Percentiles rank a stretch among this genome's conserved stretches.
These are phyloP conservation scores for Neospermospora avenae DNA, from an alignment of 2,329 filamentous ascomycete species.

Conservation along the genomic window DNA sequence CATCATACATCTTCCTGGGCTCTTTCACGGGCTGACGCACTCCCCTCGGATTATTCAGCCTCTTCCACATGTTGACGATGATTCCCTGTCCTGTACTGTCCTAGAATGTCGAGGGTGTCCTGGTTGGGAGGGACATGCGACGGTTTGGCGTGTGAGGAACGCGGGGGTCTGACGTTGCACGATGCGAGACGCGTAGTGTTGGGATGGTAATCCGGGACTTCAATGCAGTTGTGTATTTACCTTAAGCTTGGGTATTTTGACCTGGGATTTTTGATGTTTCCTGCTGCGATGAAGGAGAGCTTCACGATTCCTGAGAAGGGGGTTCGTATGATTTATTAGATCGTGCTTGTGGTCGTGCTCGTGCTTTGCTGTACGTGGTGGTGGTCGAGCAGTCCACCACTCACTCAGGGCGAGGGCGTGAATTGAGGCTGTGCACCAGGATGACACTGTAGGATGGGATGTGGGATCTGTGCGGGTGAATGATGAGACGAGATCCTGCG, in stretches of 20 bases:
- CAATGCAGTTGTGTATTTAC: background rate
- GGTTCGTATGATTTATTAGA: conserved; percentile 3
- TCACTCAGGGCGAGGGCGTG: background rate
- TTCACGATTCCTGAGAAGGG: background rate
- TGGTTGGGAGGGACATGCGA: background rate
- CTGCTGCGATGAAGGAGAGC: background rate
- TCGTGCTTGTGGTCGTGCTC: background rate
- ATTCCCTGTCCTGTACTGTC: background rate
- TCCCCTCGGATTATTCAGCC: conserved; percentile 43
- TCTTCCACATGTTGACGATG: conserved; percentile 52
- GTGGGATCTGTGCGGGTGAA: conserved; percentile 3
- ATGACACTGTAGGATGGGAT: no score
- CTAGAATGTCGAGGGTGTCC: background rate
- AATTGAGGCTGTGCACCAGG: conserved; percentile 15
- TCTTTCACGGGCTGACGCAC: conserved; percentile 35
- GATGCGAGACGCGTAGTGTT: conserved; percentile 1
- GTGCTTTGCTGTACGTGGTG: background rate
- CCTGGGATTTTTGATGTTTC: background rate
- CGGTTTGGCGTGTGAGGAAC: conserved; percentile 22
- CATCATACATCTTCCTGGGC: conserved; percentile 43
- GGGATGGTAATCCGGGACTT: background rate
- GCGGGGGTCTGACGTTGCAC: conserved; percentile 8
- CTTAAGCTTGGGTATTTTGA: conserved; percentile 8
- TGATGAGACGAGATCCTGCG: background rate
- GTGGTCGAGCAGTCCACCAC: background rate